These are phyloP conservation scores for Diaporthe sp. DNA, from an alignment of 2,329 filamentous ascomycete genomes.

Conservation along the genomic window DNA sequence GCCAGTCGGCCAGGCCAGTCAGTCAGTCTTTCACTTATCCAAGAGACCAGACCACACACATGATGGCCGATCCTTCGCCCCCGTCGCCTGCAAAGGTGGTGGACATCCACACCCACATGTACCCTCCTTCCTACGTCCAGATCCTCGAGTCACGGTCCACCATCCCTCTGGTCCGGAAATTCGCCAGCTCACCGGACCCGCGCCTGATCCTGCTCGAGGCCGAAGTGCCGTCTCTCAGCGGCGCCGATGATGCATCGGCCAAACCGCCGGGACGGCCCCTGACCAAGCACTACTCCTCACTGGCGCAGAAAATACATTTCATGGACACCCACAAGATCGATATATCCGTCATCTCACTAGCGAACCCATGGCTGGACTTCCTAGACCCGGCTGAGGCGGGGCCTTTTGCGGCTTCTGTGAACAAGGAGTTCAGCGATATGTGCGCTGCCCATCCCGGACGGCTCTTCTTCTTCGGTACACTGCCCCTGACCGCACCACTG, in stretches of 20 bases:
- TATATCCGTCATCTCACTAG: slow-evolving; percentile 87
- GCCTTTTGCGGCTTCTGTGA: slow-evolving; percentile 76
- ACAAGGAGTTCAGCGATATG: slow-evolving; percentile 81
- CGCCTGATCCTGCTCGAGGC: slow-evolving; percentile 71
- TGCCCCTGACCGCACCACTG: slow-evolving; percentile 80
- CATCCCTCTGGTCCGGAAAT: slow-evolving; percentile 80
- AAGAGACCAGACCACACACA: neutral
- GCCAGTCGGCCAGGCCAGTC: neutral
- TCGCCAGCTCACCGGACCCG: slow-evolving; percentile 65
- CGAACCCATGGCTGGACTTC: slow-evolving; percentile 96
- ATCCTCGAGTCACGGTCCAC: slow-evolving; percentile 70
- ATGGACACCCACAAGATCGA: slow-evolving; percentile 89
- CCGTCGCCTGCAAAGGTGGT: slow-evolving; percentile 59
- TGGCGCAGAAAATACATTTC: slow-evolving; percentile 84
- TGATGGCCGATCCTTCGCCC: slow-evolving; percentile 31
- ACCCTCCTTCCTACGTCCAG: slow-evolving; percentile 73
- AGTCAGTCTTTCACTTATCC: neutral
- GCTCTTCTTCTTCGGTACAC: slow-evolving; percentile 85
- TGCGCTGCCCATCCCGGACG: slow-evolving; percentile 76
- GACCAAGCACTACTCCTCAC: slow-evolving; percentile 85
- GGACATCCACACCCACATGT: slow-evolving; percentile 80
- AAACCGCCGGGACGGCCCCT: slow-evolving; percentile 83
- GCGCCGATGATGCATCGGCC: slow-evolving; percentile 63
- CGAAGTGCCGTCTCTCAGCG: slow-evolving; percentile 47
- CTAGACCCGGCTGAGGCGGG: slow-evolving; percentile 72